Percentiles rank a stretch among this genome's conserved stretches.
Conservation (phyloP, 768 basidiomycete genomes). For the Tylopilus sp. region DNA sequence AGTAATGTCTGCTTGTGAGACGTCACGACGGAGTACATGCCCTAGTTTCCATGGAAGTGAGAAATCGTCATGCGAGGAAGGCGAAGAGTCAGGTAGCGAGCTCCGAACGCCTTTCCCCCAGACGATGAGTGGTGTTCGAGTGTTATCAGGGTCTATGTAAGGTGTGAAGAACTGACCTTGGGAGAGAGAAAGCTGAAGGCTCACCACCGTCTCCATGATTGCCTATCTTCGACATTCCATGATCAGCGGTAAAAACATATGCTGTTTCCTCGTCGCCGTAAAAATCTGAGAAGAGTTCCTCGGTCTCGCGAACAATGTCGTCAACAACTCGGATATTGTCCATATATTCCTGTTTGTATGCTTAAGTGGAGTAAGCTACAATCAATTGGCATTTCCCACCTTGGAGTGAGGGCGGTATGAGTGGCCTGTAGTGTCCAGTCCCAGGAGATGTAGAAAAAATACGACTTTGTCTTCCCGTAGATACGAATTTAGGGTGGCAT, state of each 20-base stretch:
- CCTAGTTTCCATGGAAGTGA: conserved; percentile 60
- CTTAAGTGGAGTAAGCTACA: background rate
- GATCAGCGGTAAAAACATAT: conserved; percentile 83
- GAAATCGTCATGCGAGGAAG: conserved; percentile 67
- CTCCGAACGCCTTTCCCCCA: conserved; percentile 80
- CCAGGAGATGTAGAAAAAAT: conserved; percentile 82
- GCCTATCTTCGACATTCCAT: conserved; percentile 86
- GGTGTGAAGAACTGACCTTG: conserved; percentile 5
- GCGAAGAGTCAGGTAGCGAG: conserved; percentile 52
- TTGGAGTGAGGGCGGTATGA: conserved; percentile 80
- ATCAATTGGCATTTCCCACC: conserved; percentile 34
- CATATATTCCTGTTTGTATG: conserved; percentile 71
- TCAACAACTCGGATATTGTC: conserved; percentile 80
- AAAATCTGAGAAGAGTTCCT: conserved; percentile 57
- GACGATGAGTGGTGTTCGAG: conserved; percentile 76
- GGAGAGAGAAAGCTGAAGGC: conserved; percentile 12
- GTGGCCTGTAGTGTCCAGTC: conserved; percentile 84
- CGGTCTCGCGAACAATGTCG: conserved; percentile 62
- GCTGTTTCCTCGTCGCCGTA: conserved; percentile 67
- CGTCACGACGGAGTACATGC: conserved; percentile 62
- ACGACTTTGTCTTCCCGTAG: conserved; percentile 60
- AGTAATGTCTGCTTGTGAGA: conserved; percentile 82
- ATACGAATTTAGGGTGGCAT: conserved; percentile 45
- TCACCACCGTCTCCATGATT: conserved; percentile 87
- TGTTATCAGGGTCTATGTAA: conserved; percentile 74